Base-by-base conservation (phyloP, 768 basidiomycete species). In the Boletus subparvulus region DNA sequence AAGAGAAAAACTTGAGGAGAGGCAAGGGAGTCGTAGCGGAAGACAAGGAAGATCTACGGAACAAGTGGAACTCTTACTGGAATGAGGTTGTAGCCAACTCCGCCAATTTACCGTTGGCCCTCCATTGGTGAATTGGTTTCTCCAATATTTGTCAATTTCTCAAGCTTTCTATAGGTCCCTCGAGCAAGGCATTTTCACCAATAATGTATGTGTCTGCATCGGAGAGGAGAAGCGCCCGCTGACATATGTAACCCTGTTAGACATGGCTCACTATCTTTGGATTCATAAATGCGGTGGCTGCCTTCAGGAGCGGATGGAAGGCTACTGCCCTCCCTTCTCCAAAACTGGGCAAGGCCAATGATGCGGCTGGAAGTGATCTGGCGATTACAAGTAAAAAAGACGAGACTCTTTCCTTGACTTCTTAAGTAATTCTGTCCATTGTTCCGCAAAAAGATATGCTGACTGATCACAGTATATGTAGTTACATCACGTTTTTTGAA, bases 101-200 rank as follows among this genome's bases (percentile, higher is more conserved):
- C 9, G 83, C 84, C 26, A 89, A 92, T 67, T 73, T 93, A n/a
- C 94, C 92, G 4, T 69, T 91, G 48, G 90, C 92, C 3, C 70
- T 92, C 54, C 94, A 96, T 68, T 94, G 92, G 93, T 91, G 61
- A 52, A 82, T 58, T 37, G 24, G 17, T 32, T 56, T 36, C 26
- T 51, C 16, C 14, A 35, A 26, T 16, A 35, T 41, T 32, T 4
- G 8, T 50, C 33, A 13, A 14, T 52, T 30, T 48, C 61, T 60
- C 24, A 51, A 24, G 13, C 33, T 43, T 54, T 33, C 36, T 46
- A 17, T 51, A 91, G 89, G 87, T 91, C 90, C 10, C 61, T 85
- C 49, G 78, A 86, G 61, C 76, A 77, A 30, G 88, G 87, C n/a
- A 65, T 90, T 6, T 85, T 90, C 62, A 77, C 78, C 53, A 83